Evolutionary conservation across 192 early-diverging fungal species (phyloP), one percentile per base, ranked within the genome.

Genomic region (Chytriomyces confervae): DNA sequence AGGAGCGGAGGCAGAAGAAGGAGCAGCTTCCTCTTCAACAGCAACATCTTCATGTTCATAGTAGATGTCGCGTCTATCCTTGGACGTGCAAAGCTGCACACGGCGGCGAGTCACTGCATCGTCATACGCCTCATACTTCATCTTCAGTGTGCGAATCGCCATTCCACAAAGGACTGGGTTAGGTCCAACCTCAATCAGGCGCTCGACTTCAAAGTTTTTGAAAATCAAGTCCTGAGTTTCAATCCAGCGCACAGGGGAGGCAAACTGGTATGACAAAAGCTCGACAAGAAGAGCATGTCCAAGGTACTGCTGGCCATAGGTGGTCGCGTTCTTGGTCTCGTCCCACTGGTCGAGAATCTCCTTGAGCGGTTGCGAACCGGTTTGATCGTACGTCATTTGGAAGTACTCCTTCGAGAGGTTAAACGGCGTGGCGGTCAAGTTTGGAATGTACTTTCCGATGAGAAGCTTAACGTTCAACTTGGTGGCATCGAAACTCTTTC

Each of bases 71-170:
- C 93, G 94, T 69, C 89, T 75, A 82, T 98, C 91, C 89, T 96
- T 97, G 80, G 91, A 86, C 67, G 91, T 93, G 83, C 93, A 95
- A 75, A 97, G 87, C 72, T 92, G 94, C 20, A 92, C 89, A 82
- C 96, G 94, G 77, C 92, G 92, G 77, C 92, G 91, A 65, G 93
- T 95, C 76, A 96, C 89, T 44, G 96, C 96, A 75, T 95, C 94
- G 79, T 98, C 96, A 70, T 97, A 95, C 3, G 94, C 94, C 85
- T 96, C 93, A 77, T 97, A 98, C 89, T 98, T 98, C 89, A 95
- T 91, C 89, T 95, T 96, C 66, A 98, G 88, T 0, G 96, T 98
- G 78, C 95, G 92, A 68, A 87, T 86, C 49, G 95, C 95, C 96
- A 98, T 98, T 69, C 95, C 95, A 82, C 89, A 91, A 47, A 98